Conservation (phyloP, 2,329 filamentous ascomycete species). For the Colletotrichum tofieldiae region DNA sequence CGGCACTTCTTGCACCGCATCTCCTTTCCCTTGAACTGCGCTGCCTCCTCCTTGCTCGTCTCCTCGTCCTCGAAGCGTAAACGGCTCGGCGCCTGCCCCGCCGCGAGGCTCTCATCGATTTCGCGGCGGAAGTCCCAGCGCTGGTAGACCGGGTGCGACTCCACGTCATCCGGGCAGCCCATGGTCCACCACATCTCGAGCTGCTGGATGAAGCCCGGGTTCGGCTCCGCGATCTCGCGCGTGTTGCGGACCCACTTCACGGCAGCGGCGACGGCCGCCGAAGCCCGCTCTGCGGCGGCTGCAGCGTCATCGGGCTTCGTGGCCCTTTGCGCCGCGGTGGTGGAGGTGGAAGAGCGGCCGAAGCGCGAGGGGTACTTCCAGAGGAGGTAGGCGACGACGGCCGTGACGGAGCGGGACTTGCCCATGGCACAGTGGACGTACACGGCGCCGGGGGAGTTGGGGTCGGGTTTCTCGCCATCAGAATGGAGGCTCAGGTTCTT, state of each 20-base stretch:
- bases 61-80: slow-evolving; percentile 88
- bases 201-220: slow-evolving; percentile 92
- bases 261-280: slow-evolving; percentile 71
- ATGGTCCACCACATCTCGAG: slow-evolving; percentile 90
- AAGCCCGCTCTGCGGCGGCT: slow-evolving; percentile 54
- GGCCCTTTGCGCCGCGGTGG: slow-evolving; percentile 46
- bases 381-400: slow-evolving; percentile 88
- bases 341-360: slow-evolving; percentile 60
- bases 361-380: slow-evolving; percentile 73
- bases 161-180: slow-evolving; percentile 79
- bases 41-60: slow-evolving; percentile 46
- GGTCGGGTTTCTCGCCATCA: slow-evolving; percentile 41
- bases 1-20: slow-evolving; percentile 95
- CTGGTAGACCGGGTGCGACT: slow-evolving; percentile 83
- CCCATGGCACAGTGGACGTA: slow-evolving; percentile 89
- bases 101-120: slow-evolving; percentile 73
- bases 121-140: slow-evolving; percentile 74
- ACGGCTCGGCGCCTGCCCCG: slow-evolving; percentile 84
- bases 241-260: slow-evolving; percentile 78
- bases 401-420: slow-evolving; percentile 91
- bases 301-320: slow-evolving; percentile 45
- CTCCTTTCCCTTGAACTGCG: slow-evolving; percentile 61
- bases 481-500: slow-evolving; percentile 25
- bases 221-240: slow-evolving; percentile 88
- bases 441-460: slow-evolving; percentile 58